These are phyloP conservation scores for Psidium friedrichsthalianum DNA, from an alignment of 345 rosid species.

Conservation along the genomic window DNA sequence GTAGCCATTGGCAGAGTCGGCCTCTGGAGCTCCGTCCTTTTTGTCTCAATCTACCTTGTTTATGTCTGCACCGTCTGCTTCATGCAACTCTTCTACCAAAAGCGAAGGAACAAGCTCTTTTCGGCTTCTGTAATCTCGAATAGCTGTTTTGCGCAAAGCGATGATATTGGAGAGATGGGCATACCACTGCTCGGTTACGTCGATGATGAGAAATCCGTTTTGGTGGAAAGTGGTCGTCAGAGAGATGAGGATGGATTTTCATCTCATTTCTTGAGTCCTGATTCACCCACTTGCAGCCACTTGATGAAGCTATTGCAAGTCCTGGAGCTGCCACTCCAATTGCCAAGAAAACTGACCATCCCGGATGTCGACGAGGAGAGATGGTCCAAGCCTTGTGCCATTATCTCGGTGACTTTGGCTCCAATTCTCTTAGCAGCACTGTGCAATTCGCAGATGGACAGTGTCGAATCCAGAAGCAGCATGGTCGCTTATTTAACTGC, in stretches of 20 bases:
- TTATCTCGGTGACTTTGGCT: slow-evolving; percentile 51
- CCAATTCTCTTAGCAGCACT: slow-evolving; percentile 60
- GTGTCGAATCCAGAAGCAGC: slow-evolving; percentile 19
- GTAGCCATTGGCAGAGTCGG: slow-evolving; percentile 39
- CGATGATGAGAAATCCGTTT: slow-evolving; percentile 23
- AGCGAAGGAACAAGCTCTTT: neutral
- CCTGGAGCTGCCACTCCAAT: slow-evolving; percentile 61
- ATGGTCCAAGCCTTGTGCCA: slow-evolving; percentile 81
- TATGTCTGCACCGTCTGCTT: slow-evolving; percentile 53
- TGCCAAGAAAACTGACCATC: slow-evolving; percentile 78
- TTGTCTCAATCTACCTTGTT: slow-evolving; percentile 46
- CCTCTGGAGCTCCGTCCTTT: slow-evolving; percentile 51
- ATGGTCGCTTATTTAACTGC: slow-evolving; percentile 35
- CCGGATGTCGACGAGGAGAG: slow-evolving; percentile 53
- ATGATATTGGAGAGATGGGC: slow-evolving; percentile 16
- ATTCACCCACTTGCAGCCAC: slow-evolving; percentile 13
- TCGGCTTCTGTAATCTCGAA: neutral
- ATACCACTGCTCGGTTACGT: slow-evolving; percentile 43
- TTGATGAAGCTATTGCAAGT: slow-evolving; percentile 17
- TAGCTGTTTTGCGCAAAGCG: neutral
- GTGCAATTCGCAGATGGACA: slow-evolving; percentile 25
- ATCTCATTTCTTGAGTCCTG: neutral
- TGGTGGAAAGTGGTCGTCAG: neutral
- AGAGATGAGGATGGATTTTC: neutral
- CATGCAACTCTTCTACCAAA: slow-evolving; percentile 22